Conservation (phyloP, 345 rosid genomes). For the Salix purpurea region DNA sequence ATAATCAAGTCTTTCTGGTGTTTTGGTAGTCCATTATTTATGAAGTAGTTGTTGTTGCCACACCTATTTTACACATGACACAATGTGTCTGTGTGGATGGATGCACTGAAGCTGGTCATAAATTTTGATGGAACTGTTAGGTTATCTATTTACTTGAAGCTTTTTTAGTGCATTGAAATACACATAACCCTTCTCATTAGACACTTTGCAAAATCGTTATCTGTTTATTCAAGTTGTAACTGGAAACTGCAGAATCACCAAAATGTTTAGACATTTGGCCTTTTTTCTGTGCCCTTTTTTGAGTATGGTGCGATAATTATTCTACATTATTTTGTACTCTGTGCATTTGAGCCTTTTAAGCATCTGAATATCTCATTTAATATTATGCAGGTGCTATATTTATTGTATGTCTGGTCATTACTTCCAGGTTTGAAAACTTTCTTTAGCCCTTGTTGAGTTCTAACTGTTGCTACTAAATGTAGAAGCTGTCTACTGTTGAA, state of each 20-base stretch:
- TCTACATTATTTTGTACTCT: background rate
- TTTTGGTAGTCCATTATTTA: background rate
- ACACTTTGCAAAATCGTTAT: background rate
- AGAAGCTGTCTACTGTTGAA: background rate
- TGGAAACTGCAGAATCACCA: background rate
- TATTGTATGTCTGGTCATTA: slow-evolving; percentile 21
- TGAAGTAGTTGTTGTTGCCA: background rate
- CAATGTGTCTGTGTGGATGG: background rate
- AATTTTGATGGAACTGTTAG: background rate
- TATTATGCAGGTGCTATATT: slow-evolving; percentile 20
- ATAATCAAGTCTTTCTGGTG: background rate
- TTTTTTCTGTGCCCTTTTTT: background rate
- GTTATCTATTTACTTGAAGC: background rate
- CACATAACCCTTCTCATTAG: background rate
- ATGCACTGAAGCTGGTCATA: background rate
- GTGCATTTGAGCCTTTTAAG: background rate
- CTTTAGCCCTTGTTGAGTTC: background rate
- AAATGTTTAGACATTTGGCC: background rate
- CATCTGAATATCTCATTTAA: background rate
- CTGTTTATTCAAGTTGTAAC: background rate
- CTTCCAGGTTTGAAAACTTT: slow-evolving; percentile 18
- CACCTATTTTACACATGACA: background rate
- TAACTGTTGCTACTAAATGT: background rate
- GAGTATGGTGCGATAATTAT: background rate
- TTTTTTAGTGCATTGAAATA: background rate